phyloP scores from a whole-genome alignment of 495 filamentous ascomycete species.

The Aspergillus campestris region DNA sequence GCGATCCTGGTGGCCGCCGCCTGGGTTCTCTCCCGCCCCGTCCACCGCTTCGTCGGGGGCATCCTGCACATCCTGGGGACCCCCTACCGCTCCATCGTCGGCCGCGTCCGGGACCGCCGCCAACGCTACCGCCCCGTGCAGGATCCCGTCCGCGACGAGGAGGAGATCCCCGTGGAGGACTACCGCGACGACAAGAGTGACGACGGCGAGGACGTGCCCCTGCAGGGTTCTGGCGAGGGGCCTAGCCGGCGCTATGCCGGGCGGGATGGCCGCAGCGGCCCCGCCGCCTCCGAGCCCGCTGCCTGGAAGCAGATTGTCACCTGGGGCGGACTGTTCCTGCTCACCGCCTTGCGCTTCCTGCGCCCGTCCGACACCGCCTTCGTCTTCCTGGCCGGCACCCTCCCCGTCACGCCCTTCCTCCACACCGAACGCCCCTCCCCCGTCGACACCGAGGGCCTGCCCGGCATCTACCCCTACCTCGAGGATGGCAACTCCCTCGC shows the following conservation, averaged over 20 bases:
- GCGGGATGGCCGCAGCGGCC: too few relatives aligned
- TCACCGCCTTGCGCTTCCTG: constrained; percentile 17
- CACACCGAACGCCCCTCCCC: constrained; percentile 17
- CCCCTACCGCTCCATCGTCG: constrained; percentile 18
- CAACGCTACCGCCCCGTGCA: constrained; percentile 5
- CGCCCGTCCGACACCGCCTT: constrained; percentile 25
- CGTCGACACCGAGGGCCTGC: constrained; percentile 17
- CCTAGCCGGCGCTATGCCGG: too few relatives aligned
- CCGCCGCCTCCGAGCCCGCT: too few relatives aligned
- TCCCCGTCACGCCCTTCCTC: constrained; percentile 20
- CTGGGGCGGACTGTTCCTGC: constrained; percentile 12
- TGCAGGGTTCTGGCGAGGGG: constrained; percentile 3
- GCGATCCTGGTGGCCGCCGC: constrained; percentile 15
- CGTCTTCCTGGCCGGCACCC: constrained; percentile 23
- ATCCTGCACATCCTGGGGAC: constrained; percentile 24
- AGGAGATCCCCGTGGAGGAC: constrained; percentile 23
- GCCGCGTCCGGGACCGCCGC: constrained; percentile 8
- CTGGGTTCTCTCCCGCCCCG: constrained; percentile 12
- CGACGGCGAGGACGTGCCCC: constrained; percentile 17
- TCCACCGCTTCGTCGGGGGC: constrained; percentile 21
- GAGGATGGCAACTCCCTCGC: constrained; percentile 15
- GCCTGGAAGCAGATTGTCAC: background rate
- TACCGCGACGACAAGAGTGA: constrained; percentile 23
- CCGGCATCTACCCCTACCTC: constrained; percentile 16
- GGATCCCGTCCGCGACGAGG: constrained; percentile 21